These are phyloP conservation scores for Micromonas commoda DNA, from an alignment of 139 green algal genomes.

Conservation along the genomic window DNA sequence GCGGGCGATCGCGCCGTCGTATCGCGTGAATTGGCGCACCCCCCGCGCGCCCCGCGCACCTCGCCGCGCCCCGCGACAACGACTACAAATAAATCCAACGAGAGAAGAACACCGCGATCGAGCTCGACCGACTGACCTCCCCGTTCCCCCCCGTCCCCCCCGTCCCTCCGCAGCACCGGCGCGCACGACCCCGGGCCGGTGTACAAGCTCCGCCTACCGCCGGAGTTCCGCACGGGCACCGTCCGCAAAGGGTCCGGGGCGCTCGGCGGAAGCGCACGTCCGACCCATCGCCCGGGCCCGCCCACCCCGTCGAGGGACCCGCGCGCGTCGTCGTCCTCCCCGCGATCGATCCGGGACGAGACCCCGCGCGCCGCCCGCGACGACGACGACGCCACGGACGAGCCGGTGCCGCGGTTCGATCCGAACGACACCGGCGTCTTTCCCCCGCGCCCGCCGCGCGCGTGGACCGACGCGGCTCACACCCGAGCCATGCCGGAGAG, in stretches of 20 bases:
- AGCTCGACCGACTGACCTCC: background rate
- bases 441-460: too few species aligned
- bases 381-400: background rate
- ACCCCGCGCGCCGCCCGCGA: background rate
- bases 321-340: background rate
- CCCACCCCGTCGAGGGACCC: background rate
- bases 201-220: background rate
- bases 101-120: background rate
- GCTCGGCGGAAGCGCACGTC: too few species aligned
- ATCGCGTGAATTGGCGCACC: too few species aligned
- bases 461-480: background rate
- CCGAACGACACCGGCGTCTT: background rate
- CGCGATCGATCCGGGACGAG: background rate
- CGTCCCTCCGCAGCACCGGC: background rate
- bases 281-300: background rate
- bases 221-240: background rate
- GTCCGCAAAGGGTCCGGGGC: too few species aligned
- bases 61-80: background rate
- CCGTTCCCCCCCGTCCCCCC: too few species aligned
- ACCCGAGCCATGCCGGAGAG: background rate
- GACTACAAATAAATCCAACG: background rate
- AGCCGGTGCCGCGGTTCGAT: background rate
- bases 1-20: too few species aligned
- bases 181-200: background rate
- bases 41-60: too few species aligned